Evolutionary conservation across 2,329 filamentous ascomycete genomes (phyloP).

Genomic region (Fusarium sp.): DNA sequence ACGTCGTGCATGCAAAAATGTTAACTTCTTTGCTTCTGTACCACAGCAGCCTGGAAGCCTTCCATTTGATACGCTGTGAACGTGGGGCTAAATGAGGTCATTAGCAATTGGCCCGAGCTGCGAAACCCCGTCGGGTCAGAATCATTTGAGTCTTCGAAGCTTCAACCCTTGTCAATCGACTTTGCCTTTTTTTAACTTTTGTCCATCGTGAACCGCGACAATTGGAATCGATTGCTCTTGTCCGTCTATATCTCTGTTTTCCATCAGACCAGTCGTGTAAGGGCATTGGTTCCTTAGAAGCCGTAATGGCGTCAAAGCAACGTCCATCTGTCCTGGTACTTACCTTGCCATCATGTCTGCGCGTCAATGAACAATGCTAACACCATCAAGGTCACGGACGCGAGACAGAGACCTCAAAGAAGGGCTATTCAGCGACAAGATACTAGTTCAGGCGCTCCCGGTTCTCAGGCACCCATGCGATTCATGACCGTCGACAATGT

Average conservation of each 20-base stretch:
- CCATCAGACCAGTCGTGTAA: background rate
- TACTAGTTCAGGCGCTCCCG: constrained; percentile 48
- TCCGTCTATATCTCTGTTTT: background rate
- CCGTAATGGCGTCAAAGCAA: constrained; percentile 64
- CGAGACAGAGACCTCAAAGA: constrained; percentile 55
- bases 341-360: constrained; percentile 29
- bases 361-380: constrained; percentile 33
- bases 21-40: background rate
- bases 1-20: background rate
- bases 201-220: constrained; percentile 13
- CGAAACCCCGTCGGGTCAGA: constrained; percentile 34
- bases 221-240: constrained; percentile 5
- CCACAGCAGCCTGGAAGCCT: constrained; percentile 4
- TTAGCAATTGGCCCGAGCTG: constrained; percentile 44
- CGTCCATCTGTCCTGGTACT: constrained; percentile 71
- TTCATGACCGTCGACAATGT: constrained; percentile 95
- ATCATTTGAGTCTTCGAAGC: constrained; percentile 39
- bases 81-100: constrained; percentile 51
- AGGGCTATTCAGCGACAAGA: constrained; percentile 53
- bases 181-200: constrained; percentile 7
- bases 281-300: constrained; percentile 5
- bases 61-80: constrained; percentile 13
- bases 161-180: constrained; percentile 24
- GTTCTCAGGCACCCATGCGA: constrained; percentile 67
- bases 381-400: constrained; percentile 55